Evolutionary conservation across 306 rosid genomes (phyloP), one percentile per base, ranked within the genome.

Genomic region (Fragaria ananassa): DNA sequence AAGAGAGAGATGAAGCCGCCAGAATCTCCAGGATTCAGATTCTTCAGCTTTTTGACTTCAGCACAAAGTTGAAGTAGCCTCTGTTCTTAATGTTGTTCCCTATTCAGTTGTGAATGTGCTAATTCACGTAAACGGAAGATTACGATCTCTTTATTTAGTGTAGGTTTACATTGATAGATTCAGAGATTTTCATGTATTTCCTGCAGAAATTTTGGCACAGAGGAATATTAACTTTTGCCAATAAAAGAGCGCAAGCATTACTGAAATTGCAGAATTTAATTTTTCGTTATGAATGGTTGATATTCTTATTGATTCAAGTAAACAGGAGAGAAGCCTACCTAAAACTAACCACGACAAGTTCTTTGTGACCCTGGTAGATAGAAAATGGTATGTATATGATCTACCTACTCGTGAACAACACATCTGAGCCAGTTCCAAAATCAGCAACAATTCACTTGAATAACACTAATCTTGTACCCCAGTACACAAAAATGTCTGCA

Each of bases 1-100:
- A 86, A 76, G 98, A 91, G 88, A 88, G 97, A 87, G 91, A 87
- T 5, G 97, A 85, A 85, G 97, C 97, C 18, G 89, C 87, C 71
- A 66, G 87, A 44, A 84, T 84, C 87, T 85, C 88, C 31, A 82
- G 97, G 80, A 83, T 91, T 83, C 87, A 70, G 71, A 65, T 91
- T 82, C 86, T 90, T 66, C 83, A 80, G 74, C 90, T 93, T 60
- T 71, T 88, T 8, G 92, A 87, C 74, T 93, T 93, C 83, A 90
- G 90, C 71, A 81, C 44, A 81, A 88, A 90, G 87, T 85, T 93
- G 80, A 87, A 83, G 74, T 90, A 90, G 86, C 44, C 46, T 66
- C 68, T 51, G 62, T 74, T 73, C 56, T 27, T 69, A 71, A 10
- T 21, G 34, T 57, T 21, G 51, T 42, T 74, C 51, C 81, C 75